Conservation (phyloP, 805 yeast species). For the Henningerozyma blattae region DNA sequence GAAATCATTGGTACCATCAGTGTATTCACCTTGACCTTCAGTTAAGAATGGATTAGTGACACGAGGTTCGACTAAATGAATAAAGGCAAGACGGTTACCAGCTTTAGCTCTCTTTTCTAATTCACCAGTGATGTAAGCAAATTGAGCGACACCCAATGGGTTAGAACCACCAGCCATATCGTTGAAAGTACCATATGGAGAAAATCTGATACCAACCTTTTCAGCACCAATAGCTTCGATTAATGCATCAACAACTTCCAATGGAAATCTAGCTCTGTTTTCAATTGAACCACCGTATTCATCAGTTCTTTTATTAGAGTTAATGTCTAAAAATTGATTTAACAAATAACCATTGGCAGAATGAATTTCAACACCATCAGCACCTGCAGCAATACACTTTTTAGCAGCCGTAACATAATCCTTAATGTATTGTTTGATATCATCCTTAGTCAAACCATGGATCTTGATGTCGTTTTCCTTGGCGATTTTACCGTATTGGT, state of each 20-base stretch:
- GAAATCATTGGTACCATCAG: slow-evolving; percentile 27
- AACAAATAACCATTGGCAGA: slow-evolving; percentile 54
- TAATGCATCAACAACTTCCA: slow-evolving; percentile 41
- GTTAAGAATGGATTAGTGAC: slow-evolving; percentile 16
- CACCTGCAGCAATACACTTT: slow-evolving; percentile 23
- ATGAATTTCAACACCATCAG: slow-evolving; percentile 57
- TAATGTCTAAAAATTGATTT: slow-evolving; percentile 39
- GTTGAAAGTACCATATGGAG: slow-evolving; percentile 33
- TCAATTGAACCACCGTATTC: slow-evolving; percentile 44
- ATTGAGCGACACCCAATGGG: slow-evolving; percentile 26
- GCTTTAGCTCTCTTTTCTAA: slow-evolving; percentile 26
- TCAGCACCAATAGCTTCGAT: slow-evolving; percentile 40
- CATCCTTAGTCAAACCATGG: slow-evolving; percentile 21
- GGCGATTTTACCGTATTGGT: slow-evolving; percentile 26
- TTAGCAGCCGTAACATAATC: slow-evolving; percentile 36
- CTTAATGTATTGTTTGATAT: slow-evolving; percentile 29
- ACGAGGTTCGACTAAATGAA: slow-evolving; percentile 34
- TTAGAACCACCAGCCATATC: slow-evolving; percentile 25
- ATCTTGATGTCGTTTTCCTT: slow-evolving; percentile 18
- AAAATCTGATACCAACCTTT: slow-evolving; percentile 34
- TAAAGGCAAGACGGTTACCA: slow-evolving; percentile 28
- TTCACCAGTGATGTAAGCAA: slow-evolving; percentile 28
- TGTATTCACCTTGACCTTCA: slow-evolving; percentile 19
- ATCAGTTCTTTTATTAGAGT: slow-evolving; percentile 35
- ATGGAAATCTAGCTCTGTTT: slow-evolving; percentile 33